phyloP scores from a whole-genome alignment of 2,329 filamentous ascomycete species.

The Nannizzia gypsea region DNA sequence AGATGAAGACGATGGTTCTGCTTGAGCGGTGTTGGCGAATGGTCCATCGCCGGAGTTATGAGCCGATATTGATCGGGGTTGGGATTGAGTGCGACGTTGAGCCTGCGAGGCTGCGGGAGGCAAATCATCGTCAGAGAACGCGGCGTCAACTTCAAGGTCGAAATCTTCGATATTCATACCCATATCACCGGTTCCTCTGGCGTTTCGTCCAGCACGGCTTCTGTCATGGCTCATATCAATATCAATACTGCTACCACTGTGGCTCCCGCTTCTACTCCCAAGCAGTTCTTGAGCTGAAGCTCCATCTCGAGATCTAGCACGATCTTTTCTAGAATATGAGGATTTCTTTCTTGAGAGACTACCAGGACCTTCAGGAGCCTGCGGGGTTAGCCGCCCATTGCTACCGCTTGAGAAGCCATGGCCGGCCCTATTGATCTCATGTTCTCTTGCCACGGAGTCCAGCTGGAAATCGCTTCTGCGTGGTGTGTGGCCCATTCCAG shows the following conservation, averaged over 20 bases:
- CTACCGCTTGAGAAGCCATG: conserved; percentile 49
- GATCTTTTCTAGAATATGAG: conserved; percentile 35
- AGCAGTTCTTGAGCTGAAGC: conserved; percentile 43
- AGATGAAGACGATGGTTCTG: conserved; percentile 7
- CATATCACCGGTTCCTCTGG: conserved; percentile 23
- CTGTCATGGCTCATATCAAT: conserved; percentile 42
- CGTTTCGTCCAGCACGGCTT: conserved; percentile 25
- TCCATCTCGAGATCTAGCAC: conserved; percentile 28
- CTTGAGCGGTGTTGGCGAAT: conserved; percentile 7
- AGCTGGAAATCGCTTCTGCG: conserved; percentile 48
- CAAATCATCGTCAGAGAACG: conserved; percentile 44
- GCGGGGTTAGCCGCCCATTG: conserved; percentile 41
- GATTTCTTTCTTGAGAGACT: conserved; percentile 42
- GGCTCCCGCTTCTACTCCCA: conserved; percentile 28
- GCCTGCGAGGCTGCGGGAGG: conserved; percentile 40
- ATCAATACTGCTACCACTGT: conserved; percentile 34
- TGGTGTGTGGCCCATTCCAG: conserved; percentile 65
- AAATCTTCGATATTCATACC: conserved; percentile 26
- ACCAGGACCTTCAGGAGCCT: conserved; percentile 22
- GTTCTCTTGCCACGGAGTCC: conserved; percentile 36
- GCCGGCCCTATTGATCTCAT: conserved; percentile 23
- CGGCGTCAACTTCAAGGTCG: conserved; percentile 29
- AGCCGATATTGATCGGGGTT: neutral
- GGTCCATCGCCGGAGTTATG: neutral
- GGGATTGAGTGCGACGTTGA: neutral